Evolutionary conservation across 805 yeast genomes (phyloP).

Genomic region (Kodamaea lidongshanica): DNA sequence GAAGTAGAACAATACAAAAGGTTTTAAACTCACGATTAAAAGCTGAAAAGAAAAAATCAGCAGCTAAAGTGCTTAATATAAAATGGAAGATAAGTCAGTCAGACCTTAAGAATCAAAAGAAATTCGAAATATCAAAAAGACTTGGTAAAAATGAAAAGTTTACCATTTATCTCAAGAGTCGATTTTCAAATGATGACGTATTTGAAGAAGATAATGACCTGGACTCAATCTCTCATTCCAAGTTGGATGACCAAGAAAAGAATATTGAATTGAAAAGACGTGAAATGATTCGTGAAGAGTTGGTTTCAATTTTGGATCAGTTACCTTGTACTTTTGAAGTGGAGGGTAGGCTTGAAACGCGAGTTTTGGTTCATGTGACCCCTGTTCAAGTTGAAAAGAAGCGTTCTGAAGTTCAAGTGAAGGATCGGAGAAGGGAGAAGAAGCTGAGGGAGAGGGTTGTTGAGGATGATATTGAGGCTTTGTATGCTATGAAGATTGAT

Average conservation of each 20-base stretch:
- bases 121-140: conserved; percentile 41
- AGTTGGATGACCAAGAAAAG: conserved; percentile 11
- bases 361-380: conserved; percentile 18
- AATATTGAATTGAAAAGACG: conserved; percentile 20
- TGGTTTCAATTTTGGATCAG: conserved; percentile 26
- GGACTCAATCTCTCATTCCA: conserved; percentile 3
- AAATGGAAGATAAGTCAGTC: conserved; percentile 53
- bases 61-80: conserved; percentile 42
- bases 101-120: conserved; percentile 49
- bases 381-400: conserved; percentile 7
- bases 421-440: conserved; percentile 11
- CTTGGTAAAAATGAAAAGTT: conserved; percentile 40
- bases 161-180: conserved; percentile 18
- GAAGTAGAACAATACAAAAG: conserved; percentile 27
- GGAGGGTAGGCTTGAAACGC: conserved; percentile 22
- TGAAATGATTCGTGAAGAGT: conserved; percentile 21
- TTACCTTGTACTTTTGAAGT: conserved; percentile 21
- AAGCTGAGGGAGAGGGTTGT: conserved; percentile 12
- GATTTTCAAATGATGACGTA: conserved; percentile 14
- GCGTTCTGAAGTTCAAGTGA: conserved; percentile 5
- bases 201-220: conserved; percentile 11
- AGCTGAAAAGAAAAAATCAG: conserved; percentile 32
- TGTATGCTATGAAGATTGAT: conserved; percentile 36
- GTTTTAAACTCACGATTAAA: conserved; percentile 23
- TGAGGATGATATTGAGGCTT: conserved; percentile 34